phyloP scores from a whole-genome alignment of 129 eudicot genomes.

The Lactuca saligna region DNA sequence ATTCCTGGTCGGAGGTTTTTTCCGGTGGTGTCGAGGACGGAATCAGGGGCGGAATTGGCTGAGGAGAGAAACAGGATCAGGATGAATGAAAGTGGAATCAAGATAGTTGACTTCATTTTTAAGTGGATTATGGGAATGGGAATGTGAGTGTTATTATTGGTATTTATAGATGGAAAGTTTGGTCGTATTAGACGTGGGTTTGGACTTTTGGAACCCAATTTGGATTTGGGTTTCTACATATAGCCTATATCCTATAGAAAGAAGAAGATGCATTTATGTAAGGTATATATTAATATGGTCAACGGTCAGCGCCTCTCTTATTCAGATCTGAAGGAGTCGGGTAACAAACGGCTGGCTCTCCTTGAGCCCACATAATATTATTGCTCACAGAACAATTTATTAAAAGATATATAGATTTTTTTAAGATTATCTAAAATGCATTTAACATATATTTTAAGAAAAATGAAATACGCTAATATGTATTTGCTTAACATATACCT shows the following conservation, averaged over 20 bases:
- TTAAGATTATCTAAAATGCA: no score
- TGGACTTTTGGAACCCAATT: neutral
- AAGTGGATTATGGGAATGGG: neutral
- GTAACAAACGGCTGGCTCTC: neutral
- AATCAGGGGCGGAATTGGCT: neutral
- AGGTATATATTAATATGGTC: neutral
- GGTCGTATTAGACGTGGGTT: constrained; percentile 2
- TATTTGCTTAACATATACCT: no score
- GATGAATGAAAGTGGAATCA: constrained; percentile 14
- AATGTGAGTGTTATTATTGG: neutral
- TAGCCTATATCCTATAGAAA: no score
- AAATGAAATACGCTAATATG: no score
- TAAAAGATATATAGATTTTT: no score
- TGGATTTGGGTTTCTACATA: constrained; percentile 5
- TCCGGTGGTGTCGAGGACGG: constrained; percentile 27
- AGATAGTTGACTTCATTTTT: constrained; percentile 12
- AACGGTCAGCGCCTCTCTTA: neutral
- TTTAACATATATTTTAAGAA: no score
- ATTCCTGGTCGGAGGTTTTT: constrained; percentile 26
- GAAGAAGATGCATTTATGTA: neutral
- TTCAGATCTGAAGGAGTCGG: neutral
- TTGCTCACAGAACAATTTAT: no score
- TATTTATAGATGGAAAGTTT: neutral
- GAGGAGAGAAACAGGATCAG: neutral
- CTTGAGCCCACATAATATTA: neutral